Conservation (phyloP, 768 basidiomycete species). For the Mycena polygramma region DNA sequence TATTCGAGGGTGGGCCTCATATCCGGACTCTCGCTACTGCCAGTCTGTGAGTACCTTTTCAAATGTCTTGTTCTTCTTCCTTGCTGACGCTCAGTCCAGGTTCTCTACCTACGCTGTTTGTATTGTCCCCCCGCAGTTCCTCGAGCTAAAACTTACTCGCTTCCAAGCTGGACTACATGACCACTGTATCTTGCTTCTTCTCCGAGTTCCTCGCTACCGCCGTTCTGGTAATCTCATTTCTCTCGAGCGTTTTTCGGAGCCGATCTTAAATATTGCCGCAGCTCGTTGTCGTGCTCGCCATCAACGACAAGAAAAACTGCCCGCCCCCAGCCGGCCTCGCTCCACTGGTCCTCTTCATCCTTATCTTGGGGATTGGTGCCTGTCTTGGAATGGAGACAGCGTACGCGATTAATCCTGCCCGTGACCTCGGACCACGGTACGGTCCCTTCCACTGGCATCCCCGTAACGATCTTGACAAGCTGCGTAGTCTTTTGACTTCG, state of each 20-base stretch:
- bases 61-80: background rate
- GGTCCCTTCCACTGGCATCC: background rate
- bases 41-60: conserved; percentile 43
- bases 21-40: conserved; percentile 71
- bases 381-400: conserved; percentile 76
- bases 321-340: conserved; percentile 64
- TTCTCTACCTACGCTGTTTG: conserved; percentile 74
- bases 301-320: conserved; percentile 66
- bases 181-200: conserved; percentile 56
- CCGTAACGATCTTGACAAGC: background rate
- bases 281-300: conserved; percentile 66
- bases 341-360: conserved; percentile 68
- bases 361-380: conserved; percentile 69
- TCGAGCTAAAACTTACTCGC: conserved; percentile 1
- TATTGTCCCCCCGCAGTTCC: background rate
- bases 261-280: background rate
- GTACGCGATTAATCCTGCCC: conserved; percentile 58
- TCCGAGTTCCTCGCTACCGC: conserved; percentile 72
- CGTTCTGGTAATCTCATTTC: conserved; percentile 49
- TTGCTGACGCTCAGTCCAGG: background rate
- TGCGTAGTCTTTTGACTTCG: conserved; percentile 62
- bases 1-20: conserved; percentile 69
- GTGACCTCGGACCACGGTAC: conserved; percentile 45
- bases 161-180: conserved; percentile 54
- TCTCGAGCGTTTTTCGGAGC: background rate